phyloP scores from a whole-genome alignment of 495 filamentous ascomycete species.

The Aspergillus baeticus region DNA sequence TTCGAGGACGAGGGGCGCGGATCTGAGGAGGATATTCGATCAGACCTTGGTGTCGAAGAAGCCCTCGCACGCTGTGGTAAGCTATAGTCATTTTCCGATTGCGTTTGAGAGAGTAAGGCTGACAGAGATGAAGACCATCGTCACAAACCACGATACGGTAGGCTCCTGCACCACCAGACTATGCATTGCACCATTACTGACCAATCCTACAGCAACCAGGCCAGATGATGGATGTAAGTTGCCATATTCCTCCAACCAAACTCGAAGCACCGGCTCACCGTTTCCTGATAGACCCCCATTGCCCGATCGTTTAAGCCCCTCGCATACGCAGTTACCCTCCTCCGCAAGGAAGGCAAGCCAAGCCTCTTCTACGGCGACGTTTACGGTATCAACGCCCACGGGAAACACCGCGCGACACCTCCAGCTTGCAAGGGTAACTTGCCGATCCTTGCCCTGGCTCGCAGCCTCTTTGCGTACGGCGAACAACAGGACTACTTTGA shows the following conservation, averaged over 20 bases:
- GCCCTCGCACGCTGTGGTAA: constrained; percentile 61
- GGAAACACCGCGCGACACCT: constrained; percentile 39
- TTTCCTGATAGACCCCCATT: constrained; percentile 51
- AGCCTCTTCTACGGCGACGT: constrained; percentile 74
- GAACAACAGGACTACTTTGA: constrained; percentile 69
- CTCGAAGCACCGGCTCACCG: no score
- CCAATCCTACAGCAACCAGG: constrained; percentile 50
- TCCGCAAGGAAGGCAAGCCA: constrained; percentile 62
- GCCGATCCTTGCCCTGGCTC: constrained; percentile 56
- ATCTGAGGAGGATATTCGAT: constrained; percentile 62
- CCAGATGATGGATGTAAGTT: constrained; percentile 51
- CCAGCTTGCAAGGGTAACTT: constrained; percentile 62
- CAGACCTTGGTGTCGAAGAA: constrained; percentile 54
- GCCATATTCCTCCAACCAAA: constrained; percentile 5
- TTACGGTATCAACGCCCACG: constrained; percentile 59
- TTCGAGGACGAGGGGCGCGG: constrained; percentile 47
- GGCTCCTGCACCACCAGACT: background rate
- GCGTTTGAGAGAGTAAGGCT: background rate
- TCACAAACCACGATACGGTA: constrained; percentile 45
- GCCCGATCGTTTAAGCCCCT: constrained; percentile 56
- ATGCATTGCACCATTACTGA: background rate
- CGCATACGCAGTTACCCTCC: constrained; percentile 64
- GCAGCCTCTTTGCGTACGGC: constrained; percentile 68
- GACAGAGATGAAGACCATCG: constrained; percentile 31
- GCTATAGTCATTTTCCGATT: constrained; percentile 11